Evolutionary conservation across 106 monocot species (phyloP).

Genomic region (Posidonia australis): DNA sequence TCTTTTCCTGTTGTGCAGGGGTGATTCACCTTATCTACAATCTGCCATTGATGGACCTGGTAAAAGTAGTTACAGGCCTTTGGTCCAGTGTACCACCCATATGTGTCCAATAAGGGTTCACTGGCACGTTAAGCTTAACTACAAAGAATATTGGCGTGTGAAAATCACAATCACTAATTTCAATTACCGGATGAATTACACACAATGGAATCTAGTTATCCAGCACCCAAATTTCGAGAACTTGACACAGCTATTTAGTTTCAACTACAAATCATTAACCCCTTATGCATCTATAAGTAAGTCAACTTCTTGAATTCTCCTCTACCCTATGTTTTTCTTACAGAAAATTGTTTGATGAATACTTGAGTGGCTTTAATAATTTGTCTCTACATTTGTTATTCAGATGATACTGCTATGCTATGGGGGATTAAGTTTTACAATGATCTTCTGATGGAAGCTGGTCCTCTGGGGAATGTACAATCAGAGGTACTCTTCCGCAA

Average conservation of each 20-base stretch:
- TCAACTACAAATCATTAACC: conserved; percentile 47
- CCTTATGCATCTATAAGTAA: conserved; percentile 47
- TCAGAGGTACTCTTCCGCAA: conserved; percentile 15
- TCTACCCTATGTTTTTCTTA: too few species aligned
- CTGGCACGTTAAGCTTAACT: conserved; percentile 54
- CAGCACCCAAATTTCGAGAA: conserved; percentile 65
- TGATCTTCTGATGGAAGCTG: conserved; percentile 20
- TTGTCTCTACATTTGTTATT: background rate
- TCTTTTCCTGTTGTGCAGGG: conserved; percentile 18
- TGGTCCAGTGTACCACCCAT: conserved; percentile 50
- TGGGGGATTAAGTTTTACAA: conserved; percentile 20
- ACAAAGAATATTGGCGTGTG: conserved; percentile 53
- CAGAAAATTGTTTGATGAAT: background rate
- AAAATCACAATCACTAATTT: conserved; percentile 52
- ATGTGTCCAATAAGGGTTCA: conserved; percentile 55
- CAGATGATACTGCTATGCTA: conserved; percentile 19
- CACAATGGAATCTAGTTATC: conserved; percentile 44
- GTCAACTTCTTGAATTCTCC: too few species aligned
- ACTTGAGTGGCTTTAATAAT: background rate
- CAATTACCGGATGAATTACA: conserved; percentile 54
- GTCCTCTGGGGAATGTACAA: conserved; percentile 17
- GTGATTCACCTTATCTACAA: conserved; percentile 33
- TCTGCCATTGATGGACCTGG: conserved; percentile 26
- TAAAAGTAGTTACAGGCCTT: conserved; percentile 20
- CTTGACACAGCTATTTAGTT: conserved; percentile 40